These are phyloP conservation scores for Chaetomium globosum DNA, from an alignment of 2,329 filamentous ascomycete species.

Conservation along the genomic window DNA sequence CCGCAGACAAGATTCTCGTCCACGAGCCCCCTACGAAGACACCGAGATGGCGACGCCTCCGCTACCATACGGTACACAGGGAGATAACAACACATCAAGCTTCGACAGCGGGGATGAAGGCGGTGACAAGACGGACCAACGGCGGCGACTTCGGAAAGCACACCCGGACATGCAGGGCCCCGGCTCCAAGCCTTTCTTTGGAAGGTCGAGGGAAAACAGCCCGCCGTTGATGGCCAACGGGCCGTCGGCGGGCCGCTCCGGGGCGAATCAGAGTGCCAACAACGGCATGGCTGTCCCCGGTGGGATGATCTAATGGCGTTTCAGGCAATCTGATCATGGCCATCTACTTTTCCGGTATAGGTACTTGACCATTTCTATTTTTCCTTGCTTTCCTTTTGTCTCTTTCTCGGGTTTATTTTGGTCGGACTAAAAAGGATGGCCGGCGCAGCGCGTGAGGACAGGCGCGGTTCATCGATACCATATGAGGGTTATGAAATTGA, in stretches of 20 bases:
- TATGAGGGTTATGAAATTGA: slow-evolving; percentile 37
- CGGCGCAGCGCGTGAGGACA: slow-evolving; percentile 6
- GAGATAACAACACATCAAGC: slow-evolving; percentile 28
- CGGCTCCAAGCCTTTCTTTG: slow-evolving; percentile 25
- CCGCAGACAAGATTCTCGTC: slow-evolving; percentile 46
- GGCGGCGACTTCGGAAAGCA: slow-evolving; percentile 50
- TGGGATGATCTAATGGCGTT: slow-evolving; percentile 41
- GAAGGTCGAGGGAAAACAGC: slow-evolving; percentile 36
- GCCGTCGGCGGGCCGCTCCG: slow-evolving; percentile 43
- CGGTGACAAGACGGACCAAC: slow-evolving; percentile 41
- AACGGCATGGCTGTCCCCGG: slow-evolving; percentile 41
- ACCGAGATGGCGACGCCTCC: slow-evolving; percentile 41
- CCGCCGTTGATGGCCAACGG: slow-evolving; percentile 40
- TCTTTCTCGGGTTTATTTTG: slow-evolving; percentile 12
- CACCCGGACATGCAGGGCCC: slow-evolving; percentile 45
- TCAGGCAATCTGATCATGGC: slow-evolving; percentile 11
- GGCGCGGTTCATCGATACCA: slow-evolving; percentile 19
- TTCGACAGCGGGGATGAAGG: slow-evolving; percentile 48
- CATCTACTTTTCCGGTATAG: not conserved
- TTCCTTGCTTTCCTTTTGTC: slow-evolving; percentile 17
- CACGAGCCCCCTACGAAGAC: slow-evolving; percentile 46
- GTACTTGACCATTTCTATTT: not conserved
- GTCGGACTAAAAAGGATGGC: slow-evolving; percentile 17
- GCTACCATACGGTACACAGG: slow-evolving; percentile 38
- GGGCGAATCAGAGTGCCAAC: slow-evolving; percentile 37